Base-by-base conservation (phyloP, 1,284 basidiomycete species). In the Tilletia indica region DNA sequence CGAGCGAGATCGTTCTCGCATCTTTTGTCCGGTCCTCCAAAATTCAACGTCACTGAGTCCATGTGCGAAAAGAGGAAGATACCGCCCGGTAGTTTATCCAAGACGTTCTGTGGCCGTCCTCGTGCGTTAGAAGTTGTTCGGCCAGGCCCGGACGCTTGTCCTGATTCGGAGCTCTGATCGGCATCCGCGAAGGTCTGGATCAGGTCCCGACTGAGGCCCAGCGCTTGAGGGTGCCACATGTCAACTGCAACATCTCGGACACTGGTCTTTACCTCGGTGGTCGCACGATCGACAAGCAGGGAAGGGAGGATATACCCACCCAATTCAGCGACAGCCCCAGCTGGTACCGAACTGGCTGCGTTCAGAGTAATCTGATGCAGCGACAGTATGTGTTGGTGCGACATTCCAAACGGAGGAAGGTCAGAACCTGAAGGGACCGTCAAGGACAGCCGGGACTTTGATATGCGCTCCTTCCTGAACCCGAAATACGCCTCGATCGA, bases 61-160 rank as follows among this genome's bases (percentile, higher is more conserved):
- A 82, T 74, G 48, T 79, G 77, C 25, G 76, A 6, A 68, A 79
- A 82, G 19, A 80, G 9, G 9, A 68, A 72, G 31, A 77, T 34
- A 0, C 77, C 76, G 4, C 72, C 68, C 12, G 75, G 79, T 9
- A 82, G 68, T 25, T 70, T 70, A 56, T 80, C 75, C 67, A 82
- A 69, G 4, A 80, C 67, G 64, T 69, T 67, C 8, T n/a, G 48
- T 19, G 9, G 3, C 19, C 14, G 36, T 3, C 34, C 31, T 34
- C 31, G 3, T 39, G 61, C 19, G 14, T 34, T 11, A 39, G 12
- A 4, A 34, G 5, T 34, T 2, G 16, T 34, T 31, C 6, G 16
- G 56, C 4, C 14, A 31, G 56, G 11, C 12, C 61, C 8, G 6
- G 31, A 39, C 12, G 48, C 8, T 38, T 12, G 5, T 25, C 49